Evolutionary conservation across 208 protist genomes (phyloP).

Genomic region (Trypanosoma vivax): DNA sequence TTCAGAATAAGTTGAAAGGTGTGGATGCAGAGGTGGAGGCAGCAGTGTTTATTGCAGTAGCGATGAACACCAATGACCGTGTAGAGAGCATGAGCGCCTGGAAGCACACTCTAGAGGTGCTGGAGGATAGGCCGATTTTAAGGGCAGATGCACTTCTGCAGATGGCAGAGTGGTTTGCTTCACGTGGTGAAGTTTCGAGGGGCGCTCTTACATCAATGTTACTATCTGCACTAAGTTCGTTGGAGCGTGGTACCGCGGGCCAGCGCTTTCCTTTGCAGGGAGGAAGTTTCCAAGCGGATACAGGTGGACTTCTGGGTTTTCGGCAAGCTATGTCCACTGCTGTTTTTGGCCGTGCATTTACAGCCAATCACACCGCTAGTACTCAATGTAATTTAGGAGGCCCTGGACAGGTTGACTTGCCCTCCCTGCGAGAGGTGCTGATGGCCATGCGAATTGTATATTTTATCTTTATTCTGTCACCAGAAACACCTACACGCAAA

Average conservation of each 20-base stretch:
- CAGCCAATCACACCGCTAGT: neutral
- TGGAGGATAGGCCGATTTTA: constrained; percentile 26
- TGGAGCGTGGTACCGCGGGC: constrained; percentile 16
- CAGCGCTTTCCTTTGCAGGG: neutral
- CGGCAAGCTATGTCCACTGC: constrained; percentile 8
- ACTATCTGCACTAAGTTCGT: constrained; percentile 23
- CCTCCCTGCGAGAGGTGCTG: constrained; percentile 21
- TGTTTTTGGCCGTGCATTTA: constrained; percentile 8
- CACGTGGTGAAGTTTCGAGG: constrained; percentile 17
- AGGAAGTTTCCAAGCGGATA: neutral
- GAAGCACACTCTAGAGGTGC: constrained; percentile 30
- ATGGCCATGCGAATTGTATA: constrained; percentile 28
- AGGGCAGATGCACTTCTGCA: constrained; percentile 42
- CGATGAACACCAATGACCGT: constrained; percentile 23
- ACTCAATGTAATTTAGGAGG: neutral
- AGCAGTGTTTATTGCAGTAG: constrained; percentile 59
- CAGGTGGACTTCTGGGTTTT: neutral
- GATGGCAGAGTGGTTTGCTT: constrained; percentile 23
- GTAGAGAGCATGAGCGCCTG: constrained; percentile 33
- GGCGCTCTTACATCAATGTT: constrained; percentile 20
- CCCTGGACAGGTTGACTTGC: neutral
- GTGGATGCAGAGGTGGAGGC: constrained; percentile 56
- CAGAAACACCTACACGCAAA: neutral
- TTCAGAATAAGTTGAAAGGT: constrained; percentile 32
- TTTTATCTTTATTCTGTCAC: constrained; percentile 27